Evolutionary conservation across 1,284 basidiomycete genomes (phyloP), one percentile per base, ranked within the genome.

Genomic region (Schizophyllum commune): DNA sequence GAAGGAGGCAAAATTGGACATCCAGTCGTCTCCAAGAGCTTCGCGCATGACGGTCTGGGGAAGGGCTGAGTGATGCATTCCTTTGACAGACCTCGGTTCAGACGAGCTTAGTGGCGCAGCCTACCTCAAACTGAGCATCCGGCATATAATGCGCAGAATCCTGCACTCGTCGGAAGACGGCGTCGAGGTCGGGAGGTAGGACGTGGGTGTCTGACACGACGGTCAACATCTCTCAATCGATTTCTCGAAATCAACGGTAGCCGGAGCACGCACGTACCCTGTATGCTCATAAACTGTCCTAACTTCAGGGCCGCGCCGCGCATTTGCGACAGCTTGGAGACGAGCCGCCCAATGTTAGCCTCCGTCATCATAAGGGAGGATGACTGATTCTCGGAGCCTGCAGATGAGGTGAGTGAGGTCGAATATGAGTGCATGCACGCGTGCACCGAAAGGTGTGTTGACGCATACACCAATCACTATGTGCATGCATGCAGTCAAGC

Each of bases 61-160:
- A 47, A 4, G 39, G 8, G 2, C 2, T 11, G 39, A 11, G 13
- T 47, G 9, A 2, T 9, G 39, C 9, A 8, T 8, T 27, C 27
- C 27, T 27, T 27, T 5, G 5, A 5, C 5, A 27, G 27, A 2
- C 27, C 27, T 27, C 27, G 27, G 5, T 5, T 2, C 5, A 27
- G 27, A 27, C 27, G 27, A 5, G 27, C 27, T 3, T 3, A 27
- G 27, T 5, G 13, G 15, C 33, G 8, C n/a, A 55, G 63, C 67
- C 8, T n/a, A 92, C 92, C 83, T 96, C 92, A 85, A 98, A 91
- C 73, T 99, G 97, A 90, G 91, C 96, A 65, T 95, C 89, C 0
- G 96, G 97, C 96, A 98, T 99, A 73, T 98, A 98, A 73, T 99
- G 94, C 1, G 97, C 97, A 67, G 89, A 88, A 68, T 96, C 92